phyloP scores from a whole-genome alignment of 2,329 filamentous ascomycete genomes.

The Colletotrichum sublineola region DNA sequence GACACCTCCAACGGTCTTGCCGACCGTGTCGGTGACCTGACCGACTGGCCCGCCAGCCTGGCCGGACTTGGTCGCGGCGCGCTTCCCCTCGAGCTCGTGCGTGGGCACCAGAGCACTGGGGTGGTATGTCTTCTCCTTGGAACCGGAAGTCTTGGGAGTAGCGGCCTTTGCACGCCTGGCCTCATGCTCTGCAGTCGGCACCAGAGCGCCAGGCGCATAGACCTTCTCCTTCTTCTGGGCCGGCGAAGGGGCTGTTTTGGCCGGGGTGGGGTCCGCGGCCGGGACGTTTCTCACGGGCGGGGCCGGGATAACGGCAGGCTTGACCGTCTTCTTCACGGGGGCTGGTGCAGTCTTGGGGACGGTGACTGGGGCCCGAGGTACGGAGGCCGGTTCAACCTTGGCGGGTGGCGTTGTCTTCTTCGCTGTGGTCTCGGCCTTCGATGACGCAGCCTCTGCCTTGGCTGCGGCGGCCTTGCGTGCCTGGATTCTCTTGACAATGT shows the following conservation, averaged over 20 bases:
- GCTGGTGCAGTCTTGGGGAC: not conserved
- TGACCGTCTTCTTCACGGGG: not conserved
- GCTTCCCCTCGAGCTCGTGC: constrained; percentile 28
- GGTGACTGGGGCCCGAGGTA: not conserved
- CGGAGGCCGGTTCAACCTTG: not conserved
- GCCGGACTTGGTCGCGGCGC: constrained; percentile 8
- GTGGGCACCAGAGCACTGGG: constrained; percentile 26
- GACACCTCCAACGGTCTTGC: constrained; percentile 27
- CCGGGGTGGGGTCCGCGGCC: not conserved
- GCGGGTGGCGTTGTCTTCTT: not conserved
- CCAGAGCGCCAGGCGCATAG: constrained; percentile 2
- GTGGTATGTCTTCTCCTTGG: constrained; percentile 35
- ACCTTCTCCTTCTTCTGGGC: constrained; percentile 21
- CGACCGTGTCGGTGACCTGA: constrained; percentile 25
- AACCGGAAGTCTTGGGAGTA: not conserved
- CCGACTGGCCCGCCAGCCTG: constrained; percentile 20
- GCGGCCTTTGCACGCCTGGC: constrained; percentile 11
- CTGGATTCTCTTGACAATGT: constrained; percentile 33
- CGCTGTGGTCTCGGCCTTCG: not conserved
- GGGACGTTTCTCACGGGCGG: constrained; percentile 9
- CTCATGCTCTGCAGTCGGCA: constrained; percentile 16
- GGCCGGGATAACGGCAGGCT: constrained; percentile 1
- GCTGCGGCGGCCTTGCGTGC: constrained; percentile 22
- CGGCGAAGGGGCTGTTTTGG: not conserved
- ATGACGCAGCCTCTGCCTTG: not conserved